phyloP scores from a whole-genome alignment of 768 basidiomycete genomes.

The Hericium coralloides region DNA sequence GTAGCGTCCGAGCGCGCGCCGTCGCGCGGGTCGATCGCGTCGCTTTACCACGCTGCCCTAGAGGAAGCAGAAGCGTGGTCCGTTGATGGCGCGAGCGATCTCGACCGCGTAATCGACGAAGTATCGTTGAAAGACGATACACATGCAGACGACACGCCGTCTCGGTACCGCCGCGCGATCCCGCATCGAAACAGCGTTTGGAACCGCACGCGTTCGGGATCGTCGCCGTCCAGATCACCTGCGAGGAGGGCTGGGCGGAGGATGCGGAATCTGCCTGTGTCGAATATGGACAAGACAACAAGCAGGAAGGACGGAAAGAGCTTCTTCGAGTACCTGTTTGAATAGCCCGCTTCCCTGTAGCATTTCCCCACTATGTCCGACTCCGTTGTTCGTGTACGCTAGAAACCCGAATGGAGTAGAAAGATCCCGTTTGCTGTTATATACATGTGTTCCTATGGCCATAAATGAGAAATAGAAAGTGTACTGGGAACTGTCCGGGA shows the following conservation, averaged over 20 bases:
- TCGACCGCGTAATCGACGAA: constrained; percentile 15
- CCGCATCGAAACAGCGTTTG: constrained; percentile 24
- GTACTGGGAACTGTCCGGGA: no score
- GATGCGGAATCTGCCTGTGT: neutral
- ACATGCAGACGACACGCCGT: constrained; percentile 15
- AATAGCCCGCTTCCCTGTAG: no score
- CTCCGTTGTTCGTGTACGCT: neutral
- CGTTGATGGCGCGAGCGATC: constrained; percentile 2
- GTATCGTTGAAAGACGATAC: constrained; percentile 19
- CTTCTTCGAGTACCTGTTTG: neutral
- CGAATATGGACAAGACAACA: neutral
- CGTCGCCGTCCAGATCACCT: constrained; percentile 51
- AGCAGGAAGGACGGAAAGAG: neutral
- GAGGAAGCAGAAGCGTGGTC: constrained; percentile 22
- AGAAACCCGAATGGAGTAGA: neutral
- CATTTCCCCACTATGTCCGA: no score
- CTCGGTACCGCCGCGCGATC: constrained; percentile 14
- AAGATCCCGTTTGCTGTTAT: neutral
- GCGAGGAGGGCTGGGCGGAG: constrained; percentile 28
- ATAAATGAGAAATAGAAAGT: neutral
- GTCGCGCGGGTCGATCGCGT: constrained; percentile 1
- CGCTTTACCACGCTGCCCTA: constrained; percentile 9
- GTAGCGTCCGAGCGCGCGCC: neutral
- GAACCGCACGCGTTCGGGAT: constrained; percentile 29
- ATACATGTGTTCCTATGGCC: neutral